Percentiles rank a stretch among this genome's conserved stretches.
phyloP scores from a whole-genome alignment of 202 grass and related monocot genomes.

The Digitaria exilis region DNA sequence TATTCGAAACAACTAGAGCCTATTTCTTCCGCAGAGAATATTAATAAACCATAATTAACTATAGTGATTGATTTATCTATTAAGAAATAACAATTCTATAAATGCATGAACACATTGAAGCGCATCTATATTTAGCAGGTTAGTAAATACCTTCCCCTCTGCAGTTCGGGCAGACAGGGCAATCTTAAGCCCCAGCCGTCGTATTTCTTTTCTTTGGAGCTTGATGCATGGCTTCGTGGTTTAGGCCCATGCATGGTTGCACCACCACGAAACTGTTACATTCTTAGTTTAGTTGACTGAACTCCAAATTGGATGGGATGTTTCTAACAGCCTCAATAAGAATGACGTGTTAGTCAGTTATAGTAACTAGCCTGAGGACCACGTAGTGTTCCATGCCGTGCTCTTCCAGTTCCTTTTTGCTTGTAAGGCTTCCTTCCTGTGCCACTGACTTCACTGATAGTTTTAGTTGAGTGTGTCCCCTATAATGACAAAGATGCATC shows the following conservation, averaged over 20 bases:
- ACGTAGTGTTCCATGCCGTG: slow-evolving; percentile 74
- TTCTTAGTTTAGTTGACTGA: slow-evolving; percentile 35
- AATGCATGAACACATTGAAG: not conserved
- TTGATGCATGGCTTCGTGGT: slow-evolving; percentile 90
- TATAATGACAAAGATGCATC: slow-evolving; percentile 39
- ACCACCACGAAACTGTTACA: slow-evolving; percentile 77
- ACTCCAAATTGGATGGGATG: slow-evolving; percentile 14
- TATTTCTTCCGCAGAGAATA: not conserved
- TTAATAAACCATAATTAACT: not conserved
- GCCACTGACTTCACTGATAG: slow-evolving; percentile 82
- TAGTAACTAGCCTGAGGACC: slow-evolving; percentile 63
- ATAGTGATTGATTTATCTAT: not conserved
- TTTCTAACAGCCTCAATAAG: slow-evolving; percentile 8
- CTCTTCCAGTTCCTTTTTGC: slow-evolving; percentile 82
- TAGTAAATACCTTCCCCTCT: slow-evolving; percentile 70
- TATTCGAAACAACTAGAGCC: slow-evolving; percentile 25
- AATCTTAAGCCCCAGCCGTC: slow-evolving; percentile 78
- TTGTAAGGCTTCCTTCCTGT: slow-evolving; percentile 79
- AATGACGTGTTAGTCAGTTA: not conserved
- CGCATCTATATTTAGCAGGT: not conserved
- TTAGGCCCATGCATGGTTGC: slow-evolving; percentile 93
- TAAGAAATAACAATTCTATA: not conserved
- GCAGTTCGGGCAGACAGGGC: slow-evolving; percentile 75
- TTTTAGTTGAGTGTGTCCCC: slow-evolving; percentile 90
- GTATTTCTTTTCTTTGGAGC: slow-evolving; percentile 83